Evolutionary conservation across 495 filamentous ascomycete species (phyloP).

Genomic region (Immersiella caudata): DNA sequence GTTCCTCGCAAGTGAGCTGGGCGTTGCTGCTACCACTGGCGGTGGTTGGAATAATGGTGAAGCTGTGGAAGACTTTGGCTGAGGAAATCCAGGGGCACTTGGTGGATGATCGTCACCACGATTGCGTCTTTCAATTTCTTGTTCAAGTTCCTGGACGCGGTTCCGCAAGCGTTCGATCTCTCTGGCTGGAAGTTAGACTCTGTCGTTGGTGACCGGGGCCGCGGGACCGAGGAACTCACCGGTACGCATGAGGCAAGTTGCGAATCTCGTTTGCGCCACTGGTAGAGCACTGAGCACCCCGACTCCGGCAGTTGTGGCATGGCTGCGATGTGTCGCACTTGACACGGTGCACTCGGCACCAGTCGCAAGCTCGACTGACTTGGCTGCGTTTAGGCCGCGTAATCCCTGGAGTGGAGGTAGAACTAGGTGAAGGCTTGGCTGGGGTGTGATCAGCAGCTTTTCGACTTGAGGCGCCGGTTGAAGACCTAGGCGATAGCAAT

Average conservation of each 20-base stretch:
- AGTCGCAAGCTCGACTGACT: conserved; percentile 52
- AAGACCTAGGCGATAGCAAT: background rate
- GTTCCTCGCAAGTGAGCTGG: background rate
- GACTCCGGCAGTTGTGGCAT: conserved; percentile 48
- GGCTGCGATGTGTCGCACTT: conserved; percentile 51
- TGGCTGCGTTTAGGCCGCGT: conserved; percentile 41
- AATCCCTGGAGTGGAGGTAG: background rate
- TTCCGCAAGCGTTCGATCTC: conserved; percentile 48
- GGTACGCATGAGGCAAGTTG: conserved; percentile 43
- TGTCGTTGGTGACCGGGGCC: background rate
- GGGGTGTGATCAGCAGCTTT: too few relatives aligned
- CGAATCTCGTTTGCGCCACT: conserved; percentile 35
- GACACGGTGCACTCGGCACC: conserved; percentile 51
- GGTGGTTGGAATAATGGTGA: background rate
- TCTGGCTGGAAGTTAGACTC: conserved; percentile 19
- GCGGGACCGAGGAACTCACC: conserved; percentile 22
- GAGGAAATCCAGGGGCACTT: background rate
- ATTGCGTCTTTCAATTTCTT: conserved; percentile 31
- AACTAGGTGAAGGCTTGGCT: background rate
- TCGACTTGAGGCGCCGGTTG: background rate
- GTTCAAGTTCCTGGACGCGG: conserved; percentile 44
- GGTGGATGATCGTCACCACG: conserved; percentile 14
- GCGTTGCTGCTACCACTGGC: too few relatives aligned
- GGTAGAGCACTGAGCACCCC: conserved; percentile 46
- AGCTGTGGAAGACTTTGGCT: background rate